A percentile compares a stretch with the other conserved stretches of the same genome.
Conservation (phyloP, 2,329 filamentous ascomycete species). For the Zelopaecilomyces penicillatus region DNA sequence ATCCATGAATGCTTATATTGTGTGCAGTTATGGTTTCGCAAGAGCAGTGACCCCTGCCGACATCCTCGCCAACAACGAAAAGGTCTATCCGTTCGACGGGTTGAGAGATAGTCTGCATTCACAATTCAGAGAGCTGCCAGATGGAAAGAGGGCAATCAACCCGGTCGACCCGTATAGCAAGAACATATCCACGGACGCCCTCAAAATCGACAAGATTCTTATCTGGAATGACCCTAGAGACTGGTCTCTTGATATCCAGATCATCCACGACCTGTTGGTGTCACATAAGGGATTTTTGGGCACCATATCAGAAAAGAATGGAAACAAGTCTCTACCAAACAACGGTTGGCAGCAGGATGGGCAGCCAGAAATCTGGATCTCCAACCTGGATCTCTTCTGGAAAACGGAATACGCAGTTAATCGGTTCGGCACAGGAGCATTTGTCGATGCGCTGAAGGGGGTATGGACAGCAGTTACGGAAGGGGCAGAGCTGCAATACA, state of each 20-base stretch:
- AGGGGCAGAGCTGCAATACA: slow-evolving; percentile 51
- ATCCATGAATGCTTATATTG: neutral
- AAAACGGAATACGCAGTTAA: slow-evolving; percentile 76
- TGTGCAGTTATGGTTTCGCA: slow-evolving; percentile 57
- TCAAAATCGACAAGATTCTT: slow-evolving; percentile 84
- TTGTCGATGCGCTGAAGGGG: slow-evolving; percentile 72
- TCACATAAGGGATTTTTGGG: slow-evolving; percentile 73
- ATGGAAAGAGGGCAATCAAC: slow-evolving; percentile 24
- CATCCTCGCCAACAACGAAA: slow-evolving; percentile 63
- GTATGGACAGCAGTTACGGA: slow-evolving; percentile 68
- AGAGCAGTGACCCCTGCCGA: slow-evolving; percentile 81
- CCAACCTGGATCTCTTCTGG: slow-evolving; percentile 87
- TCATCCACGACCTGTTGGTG: slow-evolving; percentile 75
- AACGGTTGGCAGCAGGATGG: slow-evolving; percentile 73
- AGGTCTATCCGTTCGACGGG: slow-evolving; percentile 73
- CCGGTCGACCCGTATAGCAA: slow-evolving; percentile 24
- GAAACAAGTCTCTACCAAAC: slow-evolving; percentile 54
- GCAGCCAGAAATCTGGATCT: slow-evolving; percentile 78
- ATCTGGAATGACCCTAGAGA: slow-evolving; percentile 95
- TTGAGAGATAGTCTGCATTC: slow-evolving; percentile 23
- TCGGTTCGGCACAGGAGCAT: slow-evolving; percentile 84
- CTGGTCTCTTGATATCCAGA: slow-evolving; percentile 83
- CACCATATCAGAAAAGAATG: slow-evolving; percentile 68
- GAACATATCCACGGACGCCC: slow-evolving; percentile 30
- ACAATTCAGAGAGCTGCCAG: slow-evolving; percentile 20